Conservation (phyloP, 805 yeast species). For the Candida boleticola region DNA sequence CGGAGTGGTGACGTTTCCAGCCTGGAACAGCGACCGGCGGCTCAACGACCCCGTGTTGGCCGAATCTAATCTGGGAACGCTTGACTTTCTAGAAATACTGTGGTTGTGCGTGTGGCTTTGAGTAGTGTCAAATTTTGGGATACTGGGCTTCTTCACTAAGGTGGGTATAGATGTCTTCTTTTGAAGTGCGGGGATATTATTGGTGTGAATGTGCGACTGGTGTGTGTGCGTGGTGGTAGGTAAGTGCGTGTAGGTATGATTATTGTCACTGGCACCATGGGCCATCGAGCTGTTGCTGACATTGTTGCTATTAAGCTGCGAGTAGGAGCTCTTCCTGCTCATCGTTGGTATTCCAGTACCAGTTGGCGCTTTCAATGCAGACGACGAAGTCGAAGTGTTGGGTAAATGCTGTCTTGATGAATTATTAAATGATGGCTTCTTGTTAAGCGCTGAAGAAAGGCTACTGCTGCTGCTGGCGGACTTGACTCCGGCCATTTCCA, state of each 20-base stretch:
- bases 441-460: conserved; percentile 4
- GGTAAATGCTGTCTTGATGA: no score
- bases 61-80: not conserved
- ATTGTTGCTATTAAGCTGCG: conserved; percentile 1
- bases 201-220: conserved; percentile 3
- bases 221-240: not conserved
- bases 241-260: no score
- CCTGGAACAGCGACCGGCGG: conserved; percentile 2
- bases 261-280: not conserved
- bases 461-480: conserved; percentile 6
- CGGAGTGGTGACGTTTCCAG: conserved; percentile 20
- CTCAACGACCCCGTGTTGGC: not conserved
- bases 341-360: not conserved
- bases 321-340: not conserved
- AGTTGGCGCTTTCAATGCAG: not conserved
- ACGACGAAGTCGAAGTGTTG: not conserved
- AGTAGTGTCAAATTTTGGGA: not conserved
- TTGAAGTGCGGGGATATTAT: conserved; percentile 14
- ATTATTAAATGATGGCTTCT: conserved; percentile 10
- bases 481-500: conserved; percentile 37
- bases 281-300: not conserved
- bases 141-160: conserved; percentile 2
- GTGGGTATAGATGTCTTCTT: conserved; percentile 15
- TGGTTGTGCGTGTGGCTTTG: not conserved
- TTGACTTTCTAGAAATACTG: not conserved